Evolutionary conservation across 1,139 yeast species (phyloP).

Genomic region (Kurtzmaniella quercitrusa): DNA sequence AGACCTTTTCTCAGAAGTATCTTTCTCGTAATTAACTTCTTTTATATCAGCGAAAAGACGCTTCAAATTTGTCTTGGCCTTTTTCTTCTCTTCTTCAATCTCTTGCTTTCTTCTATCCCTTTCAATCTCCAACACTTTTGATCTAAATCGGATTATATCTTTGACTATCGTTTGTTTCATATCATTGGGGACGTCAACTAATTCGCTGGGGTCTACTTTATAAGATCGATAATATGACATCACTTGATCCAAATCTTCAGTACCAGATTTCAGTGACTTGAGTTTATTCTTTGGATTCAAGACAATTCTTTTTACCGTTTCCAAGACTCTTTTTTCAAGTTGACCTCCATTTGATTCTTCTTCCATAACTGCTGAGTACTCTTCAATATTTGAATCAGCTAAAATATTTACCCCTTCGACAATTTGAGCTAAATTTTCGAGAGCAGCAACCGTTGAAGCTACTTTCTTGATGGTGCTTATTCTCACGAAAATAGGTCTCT

Average conservation of each 20-base stretch:
- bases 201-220: conserved; percentile 55
- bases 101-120: conserved; percentile 52
- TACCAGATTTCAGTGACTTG: conserved; percentile 17
- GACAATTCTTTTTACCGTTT: conserved; percentile 13
- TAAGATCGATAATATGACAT: conserved; percentile 39
- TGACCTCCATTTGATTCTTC: conserved; percentile 1
- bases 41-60: conserved; percentile 46
- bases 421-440: background rate
- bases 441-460: conserved; percentile 12
- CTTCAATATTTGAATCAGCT: conserved; percentile 11
- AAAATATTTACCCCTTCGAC: conserved; percentile 8
- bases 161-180: conserved; percentile 53
- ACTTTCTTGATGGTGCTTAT: conserved; percentile 15
- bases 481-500: conserved; percentile 23
- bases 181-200: conserved; percentile 59
- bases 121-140: conserved; percentile 57
- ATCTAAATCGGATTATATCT: conserved; percentile 60
- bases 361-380: conserved; percentile 1
- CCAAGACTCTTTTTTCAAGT: background rate
- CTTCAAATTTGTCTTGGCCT: conserved; percentile 49
- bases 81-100: conserved; percentile 46
- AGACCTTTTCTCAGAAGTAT: background rate
- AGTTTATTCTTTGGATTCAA: conserved; percentile 18
- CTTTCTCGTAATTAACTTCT: conserved; percentile 10
- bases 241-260: conserved; percentile 34